Base-by-base conservation (phyloP, 2,329 filamentous ascomycete species). In the Catunica adiposa region DNA sequence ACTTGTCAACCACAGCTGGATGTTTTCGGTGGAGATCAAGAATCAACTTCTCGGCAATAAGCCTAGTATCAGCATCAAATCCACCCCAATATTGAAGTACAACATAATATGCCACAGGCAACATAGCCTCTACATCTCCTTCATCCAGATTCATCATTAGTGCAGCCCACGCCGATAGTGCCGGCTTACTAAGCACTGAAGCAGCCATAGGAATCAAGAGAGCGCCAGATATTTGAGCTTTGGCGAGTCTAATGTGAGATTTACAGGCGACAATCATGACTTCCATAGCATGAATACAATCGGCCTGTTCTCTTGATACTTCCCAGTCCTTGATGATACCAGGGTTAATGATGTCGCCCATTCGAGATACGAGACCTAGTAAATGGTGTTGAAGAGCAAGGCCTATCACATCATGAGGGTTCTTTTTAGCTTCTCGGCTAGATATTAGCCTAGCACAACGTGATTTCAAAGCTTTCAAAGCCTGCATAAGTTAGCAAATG, bases 171-270 rank as follows among this genome's bases (percentile, higher is more conserved):
- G 89, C 87, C 3, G 77, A 79, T 63, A 97, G 89, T 1, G 89
- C 86, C 29, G 80, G 74, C 59, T 87, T 76, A 59, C 87, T 81
- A n/a, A 98, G 74, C 50, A 83, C 77, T 47, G 82, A 75, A 53
- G 85, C 79, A 15, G 84, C 76, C 58, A 97, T 77, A 0, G 89
- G 89, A 22, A 88, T 89, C 60, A 94, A 81, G 11, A 98, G 73
- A 64, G 87, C 96, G n/a, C 90, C 89, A 61, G 88, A 88, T 56
- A 97, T 90, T 82, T 96, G 90, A 22, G 92, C 90, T 42, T 95
- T 74, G 52, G 87, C 92, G 62, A 84, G 81, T 59, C 81, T 83
- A 31, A 89, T 80, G 63, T 86, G 82, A 1, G 75, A 74, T 62
- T 81, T 83, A 47, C 86, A 85, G 51, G 94, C 73, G 55, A 74